A percentile compares a stretch with the other conserved stretches of the same genome.
Evolutionary conservation across 139 green algal genomes (phyloP).

Genomic region (Chlorella sp.): DNA sequence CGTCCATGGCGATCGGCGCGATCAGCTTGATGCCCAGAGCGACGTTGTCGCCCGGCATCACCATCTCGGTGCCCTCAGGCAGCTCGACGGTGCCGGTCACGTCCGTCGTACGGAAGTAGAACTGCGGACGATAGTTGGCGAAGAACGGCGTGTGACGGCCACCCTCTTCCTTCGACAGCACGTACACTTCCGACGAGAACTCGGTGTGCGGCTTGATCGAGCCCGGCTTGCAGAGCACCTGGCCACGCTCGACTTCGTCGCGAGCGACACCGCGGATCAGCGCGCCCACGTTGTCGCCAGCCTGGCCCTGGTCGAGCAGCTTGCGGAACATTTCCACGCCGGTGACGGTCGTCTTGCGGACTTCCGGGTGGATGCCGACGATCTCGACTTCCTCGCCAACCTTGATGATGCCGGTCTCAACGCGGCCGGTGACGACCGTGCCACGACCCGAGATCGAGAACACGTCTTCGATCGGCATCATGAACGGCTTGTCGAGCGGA

Average conservation of each 20-base stretch:
- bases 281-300: constrained; percentile 97
- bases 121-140: constrained; percentile 97
- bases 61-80: constrained; percentile 91
- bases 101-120: constrained; percentile 99
- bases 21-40: too few relatives aligned
- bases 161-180: constrained; percentile 97
- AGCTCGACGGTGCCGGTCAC: constrained; percentile 90
- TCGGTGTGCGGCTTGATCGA: constrained; percentile 80
- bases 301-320: constrained; percentile 88
- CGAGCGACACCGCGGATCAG: constrained; percentile 96
- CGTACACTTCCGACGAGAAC: constrained; percentile 94
- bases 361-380: constrained; percentile 83
- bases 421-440: constrained; percentile 94
- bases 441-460: too few relatives aligned
- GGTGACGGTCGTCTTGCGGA: constrained; percentile 79
- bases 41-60: constrained; percentile 99
- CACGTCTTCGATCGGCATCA: too few relatives aligned
- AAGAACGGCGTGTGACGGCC: constrained; percentile 99
- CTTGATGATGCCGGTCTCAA: constrained; percentile 97
- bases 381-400: constrained; percentile 95
- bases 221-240: constrained; percentile 91
- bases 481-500: too few relatives aligned
- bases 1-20: constrained; percentile 85
- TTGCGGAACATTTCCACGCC: constrained; percentile 99
- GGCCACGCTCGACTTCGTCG: constrained; percentile 91